A percentile compares a stretch with the other conserved stretches of the same genome.
Evolutionary conservation across 2,329 filamentous ascomycete species (phyloP).

Genomic region (Aspergillus texensis): DNA sequence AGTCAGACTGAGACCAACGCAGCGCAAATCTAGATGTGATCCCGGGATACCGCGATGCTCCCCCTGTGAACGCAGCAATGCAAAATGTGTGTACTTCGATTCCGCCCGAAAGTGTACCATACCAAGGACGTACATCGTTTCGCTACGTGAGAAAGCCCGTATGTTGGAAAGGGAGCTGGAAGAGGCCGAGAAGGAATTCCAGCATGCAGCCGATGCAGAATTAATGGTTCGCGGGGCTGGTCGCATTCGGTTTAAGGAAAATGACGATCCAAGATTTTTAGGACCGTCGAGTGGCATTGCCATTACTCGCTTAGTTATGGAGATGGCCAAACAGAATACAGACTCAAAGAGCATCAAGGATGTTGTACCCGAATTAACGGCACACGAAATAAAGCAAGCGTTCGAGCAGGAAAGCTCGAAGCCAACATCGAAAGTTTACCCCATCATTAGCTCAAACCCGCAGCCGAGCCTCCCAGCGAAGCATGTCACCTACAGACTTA

Average conservation of each 20-base stretch:
- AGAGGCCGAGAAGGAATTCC: slow-evolving; percentile 76
- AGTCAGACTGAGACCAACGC: slow-evolving; percentile 15
- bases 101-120: slow-evolving; percentile 83
- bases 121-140: slow-evolving; percentile 88
- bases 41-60: slow-evolving; percentile 87
- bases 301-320: slow-evolving; percentile 93
- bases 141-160: slow-evolving; percentile 83
- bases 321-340: slow-evolving; percentile 91
- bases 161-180: slow-evolving; percentile 79
- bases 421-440: slow-evolving; percentile 78
- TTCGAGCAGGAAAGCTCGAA: slow-evolving; percentile 66
- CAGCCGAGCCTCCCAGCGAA: slow-evolving; percentile 74
- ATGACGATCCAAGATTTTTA: slow-evolving; percentile 86
- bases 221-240: slow-evolving; percentile 85
- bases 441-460: slow-evolving; percentile 82
- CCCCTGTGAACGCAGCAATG: slow-evolving; percentile 89
- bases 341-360: slow-evolving; percentile 90
- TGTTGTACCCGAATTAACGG: slow-evolving; percentile 75
- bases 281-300: slow-evolving; percentile 94
- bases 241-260: slow-evolving; percentile 79
- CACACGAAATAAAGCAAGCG: slow-evolving; percentile 70
- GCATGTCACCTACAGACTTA: slow-evolving; percentile 72
- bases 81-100: slow-evolving; percentile 93
- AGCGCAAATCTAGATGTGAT: slow-evolving; percentile 97
- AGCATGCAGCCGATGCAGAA: slow-evolving; percentile 71